These are phyloP conservation scores for Fraxinus dipetala DNA, from an alignment of 305 asterid genomes.

Conservation along the genomic window DNA sequence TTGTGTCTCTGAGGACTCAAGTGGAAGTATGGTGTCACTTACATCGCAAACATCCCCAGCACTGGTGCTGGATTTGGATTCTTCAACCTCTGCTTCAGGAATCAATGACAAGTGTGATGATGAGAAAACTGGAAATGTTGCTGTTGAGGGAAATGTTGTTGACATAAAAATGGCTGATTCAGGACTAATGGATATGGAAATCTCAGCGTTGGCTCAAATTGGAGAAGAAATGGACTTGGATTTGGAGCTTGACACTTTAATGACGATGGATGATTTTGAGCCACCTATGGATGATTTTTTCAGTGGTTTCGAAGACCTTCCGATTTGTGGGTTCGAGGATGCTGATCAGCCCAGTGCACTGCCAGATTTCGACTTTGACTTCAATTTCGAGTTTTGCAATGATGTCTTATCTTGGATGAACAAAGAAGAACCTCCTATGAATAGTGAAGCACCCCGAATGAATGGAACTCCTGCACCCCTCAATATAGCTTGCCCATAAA, in stretches of 20 bases:
- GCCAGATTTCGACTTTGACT: slow-evolving; percentile 60
- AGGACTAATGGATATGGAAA: slow-evolving; percentile 28
- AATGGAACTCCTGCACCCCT: slow-evolving; percentile 44
- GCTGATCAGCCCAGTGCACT: slow-evolving; percentile 24
- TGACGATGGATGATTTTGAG: slow-evolving; percentile 15
- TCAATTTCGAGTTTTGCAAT: slow-evolving; percentile 47
- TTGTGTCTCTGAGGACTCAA: slow-evolving; percentile 39
- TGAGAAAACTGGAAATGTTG: not conserved
- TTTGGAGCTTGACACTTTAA: slow-evolving; percentile 36
- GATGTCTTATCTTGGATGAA: slow-evolving; percentile 51
- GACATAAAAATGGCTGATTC: slow-evolving; percentile 15
- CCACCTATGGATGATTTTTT: slow-evolving; percentile 40
- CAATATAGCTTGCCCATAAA: slow-evolving; percentile 74
- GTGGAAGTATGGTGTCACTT: slow-evolving; percentile 41
- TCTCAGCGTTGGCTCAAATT: slow-evolving; percentile 38
- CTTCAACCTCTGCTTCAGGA: slow-evolving; percentile 22
- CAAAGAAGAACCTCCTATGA: slow-evolving; percentile 30
- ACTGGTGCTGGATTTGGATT: slow-evolving; percentile 47
- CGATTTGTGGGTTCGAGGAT: slow-evolving; percentile 35
- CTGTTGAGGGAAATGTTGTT: not conserved
- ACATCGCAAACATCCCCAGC: slow-evolving; percentile 45
- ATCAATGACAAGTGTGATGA: not conserved
- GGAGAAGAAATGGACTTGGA: slow-evolving; percentile 53
- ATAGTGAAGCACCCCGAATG: slow-evolving; percentile 29
- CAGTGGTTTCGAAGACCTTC: slow-evolving; percentile 40